Percentiles rank a stretch among this genome's conserved stretches.
These are phyloP conservation scores for Venustampulla echinocandica DNA, from an alignment of 495 filamentous ascomycete genomes.

Conservation along the genomic window DNA sequence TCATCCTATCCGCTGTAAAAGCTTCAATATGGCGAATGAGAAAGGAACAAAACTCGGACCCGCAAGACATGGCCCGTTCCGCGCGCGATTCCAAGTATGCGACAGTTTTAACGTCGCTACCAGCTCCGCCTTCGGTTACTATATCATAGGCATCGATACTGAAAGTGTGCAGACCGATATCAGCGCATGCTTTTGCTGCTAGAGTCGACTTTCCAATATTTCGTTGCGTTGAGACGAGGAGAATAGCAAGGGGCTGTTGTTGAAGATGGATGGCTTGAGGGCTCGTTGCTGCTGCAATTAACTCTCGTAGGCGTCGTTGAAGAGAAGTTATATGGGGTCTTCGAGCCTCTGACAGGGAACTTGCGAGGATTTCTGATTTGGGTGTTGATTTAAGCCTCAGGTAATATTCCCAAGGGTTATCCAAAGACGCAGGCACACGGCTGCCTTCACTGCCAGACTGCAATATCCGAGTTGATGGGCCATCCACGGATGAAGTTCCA, in stretches of 20 bases:
- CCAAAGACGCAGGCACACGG: slow-evolving; percentile 62
- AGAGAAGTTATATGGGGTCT: slow-evolving; percentile 39
- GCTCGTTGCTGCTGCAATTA: slow-evolving; percentile 82
- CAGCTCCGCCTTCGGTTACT: slow-evolving; percentile 75
- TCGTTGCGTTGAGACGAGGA: slow-evolving; percentile 82
- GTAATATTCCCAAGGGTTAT: slow-evolving; percentile 80
- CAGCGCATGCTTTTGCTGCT: slow-evolving; percentile 67
- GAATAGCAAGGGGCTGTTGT: slow-evolving; percentile 78
- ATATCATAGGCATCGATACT: slow-evolving; percentile 89
- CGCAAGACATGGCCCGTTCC: slow-evolving; percentile 82
- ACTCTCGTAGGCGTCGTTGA: slow-evolving; percentile 69
- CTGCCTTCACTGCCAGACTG: slow-evolving; percentile 77
- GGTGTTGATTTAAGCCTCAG: slow-evolving; percentile 55
- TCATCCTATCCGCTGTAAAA: slow-evolving; percentile 81
- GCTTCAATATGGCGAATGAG: slow-evolving; percentile 84
- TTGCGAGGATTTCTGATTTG: slow-evolving; percentile 22
- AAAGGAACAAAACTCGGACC: slow-evolving; percentile 70
- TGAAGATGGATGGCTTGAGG: slow-evolving; percentile 76
- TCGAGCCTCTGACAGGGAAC: slow-evolving; percentile 17
- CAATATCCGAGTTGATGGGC: slow-evolving; percentile 73
- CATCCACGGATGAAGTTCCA: slow-evolving; percentile 73
- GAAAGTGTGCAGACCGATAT: slow-evolving; percentile 86
- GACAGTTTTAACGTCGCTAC: slow-evolving; percentile 87
- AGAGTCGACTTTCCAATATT: slow-evolving; percentile 81
- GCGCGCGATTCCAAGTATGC: slow-evolving; percentile 78